A percentile compares a stretch with the other conserved stretches of the same genome.
Evolutionary conservation across 2,329 filamentous ascomycete species (phyloP).

Genomic region (Pestalotiopsis fici): DNA sequence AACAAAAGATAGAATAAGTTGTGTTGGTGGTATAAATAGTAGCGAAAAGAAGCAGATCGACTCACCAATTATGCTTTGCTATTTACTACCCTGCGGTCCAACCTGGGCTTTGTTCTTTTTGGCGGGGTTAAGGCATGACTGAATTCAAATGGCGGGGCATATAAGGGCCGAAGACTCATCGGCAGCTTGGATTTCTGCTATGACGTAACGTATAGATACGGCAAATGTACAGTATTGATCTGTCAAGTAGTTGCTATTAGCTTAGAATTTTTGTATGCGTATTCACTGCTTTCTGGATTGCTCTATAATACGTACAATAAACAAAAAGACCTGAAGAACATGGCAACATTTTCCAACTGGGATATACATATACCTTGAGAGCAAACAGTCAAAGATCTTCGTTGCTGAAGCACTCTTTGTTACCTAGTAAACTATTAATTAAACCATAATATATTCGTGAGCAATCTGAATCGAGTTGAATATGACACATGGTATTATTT

Average conservation of each 20-base stretch:
- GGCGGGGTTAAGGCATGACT: conserved; percentile 9
- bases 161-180: neutral
- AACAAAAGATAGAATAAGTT: neutral
- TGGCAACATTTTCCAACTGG: too few relatives aligned
- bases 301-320: too few relatives aligned
- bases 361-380: too few relatives aligned
- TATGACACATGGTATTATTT: too few relatives aligned
- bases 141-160: conserved; percentile 5
- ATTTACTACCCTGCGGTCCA: neutral
- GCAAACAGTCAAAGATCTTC: too few relatives aligned
- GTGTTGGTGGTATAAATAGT: neutral
- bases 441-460: too few relatives aligned
- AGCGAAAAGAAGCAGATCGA: neutral
- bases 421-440: too few relatives aligned
- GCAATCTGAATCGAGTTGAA: too few relatives aligned
- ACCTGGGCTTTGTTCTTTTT: neutral
- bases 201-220: conserved; percentile 9
- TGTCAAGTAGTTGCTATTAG: neutral
- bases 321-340: too few relatives aligned
- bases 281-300: too few relatives aligned
- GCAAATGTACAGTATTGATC: neutral
- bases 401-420: too few relatives aligned
- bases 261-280: too few relatives aligned
- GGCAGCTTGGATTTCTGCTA: neutral
- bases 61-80: neutral